Percentiles rank a stretch among this genome's conserved stretches.
phyloP scores from a whole-genome alignment of 129 eudicot genomes.

The Cynara cardunculus region DNA sequence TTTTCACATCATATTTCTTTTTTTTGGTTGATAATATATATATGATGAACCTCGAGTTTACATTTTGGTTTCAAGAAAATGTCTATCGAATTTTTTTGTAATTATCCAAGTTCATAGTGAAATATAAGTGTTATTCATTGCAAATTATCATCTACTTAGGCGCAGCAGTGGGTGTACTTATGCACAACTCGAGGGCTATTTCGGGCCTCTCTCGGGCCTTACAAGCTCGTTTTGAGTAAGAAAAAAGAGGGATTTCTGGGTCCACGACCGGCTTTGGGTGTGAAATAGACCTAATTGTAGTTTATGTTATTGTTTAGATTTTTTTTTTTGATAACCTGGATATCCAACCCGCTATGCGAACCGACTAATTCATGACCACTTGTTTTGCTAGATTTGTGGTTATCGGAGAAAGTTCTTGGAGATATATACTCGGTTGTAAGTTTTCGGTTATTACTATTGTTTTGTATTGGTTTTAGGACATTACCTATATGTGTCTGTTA shows the following conservation, averaged over 20 bases:
- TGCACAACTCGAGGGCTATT: not conserved
- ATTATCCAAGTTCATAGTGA: slow-evolving; percentile 7
- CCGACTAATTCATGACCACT: too few relatives aligned
- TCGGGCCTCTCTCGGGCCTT: not conserved
- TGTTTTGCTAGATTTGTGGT: too few relatives aligned
- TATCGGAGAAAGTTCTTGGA: too few relatives aligned
- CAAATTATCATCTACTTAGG: not conserved
- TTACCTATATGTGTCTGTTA: not conserved
- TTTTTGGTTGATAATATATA: slow-evolving; percentile 19
- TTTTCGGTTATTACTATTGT: not conserved
- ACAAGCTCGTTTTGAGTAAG: not conserved
- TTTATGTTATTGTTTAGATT: not conserved
- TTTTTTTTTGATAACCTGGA: too few relatives aligned
- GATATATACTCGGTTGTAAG: not conserved
- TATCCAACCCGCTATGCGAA: too few relatives aligned
- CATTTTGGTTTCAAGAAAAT: not conserved
- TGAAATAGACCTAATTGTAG: not conserved
- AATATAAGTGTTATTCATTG: not conserved
- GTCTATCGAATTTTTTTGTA: slow-evolving; percentile 6
- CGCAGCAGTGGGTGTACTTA: not conserved
- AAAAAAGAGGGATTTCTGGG: not conserved
- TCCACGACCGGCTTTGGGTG: not conserved
- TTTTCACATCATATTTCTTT: slow-evolving; percentile 12
- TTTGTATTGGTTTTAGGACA: not conserved
- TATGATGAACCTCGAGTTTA: not conserved